Base-by-base conservation (phyloP, 352 stramenopile species). In the Phytophthora cactorum region DNA sequence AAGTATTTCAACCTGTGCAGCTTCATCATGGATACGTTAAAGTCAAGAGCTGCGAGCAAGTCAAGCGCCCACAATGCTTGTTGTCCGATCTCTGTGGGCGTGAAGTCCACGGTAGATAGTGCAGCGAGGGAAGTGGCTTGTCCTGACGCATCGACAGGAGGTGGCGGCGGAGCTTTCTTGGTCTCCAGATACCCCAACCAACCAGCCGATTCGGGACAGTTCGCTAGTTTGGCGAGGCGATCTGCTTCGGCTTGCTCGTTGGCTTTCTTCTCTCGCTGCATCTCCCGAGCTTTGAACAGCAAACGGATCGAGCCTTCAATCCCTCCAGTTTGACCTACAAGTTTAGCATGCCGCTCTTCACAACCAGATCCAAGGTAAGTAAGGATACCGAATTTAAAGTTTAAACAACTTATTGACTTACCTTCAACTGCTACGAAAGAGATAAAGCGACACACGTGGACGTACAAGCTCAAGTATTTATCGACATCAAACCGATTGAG, bases 1-100 rank as follows among this genome's bases (percentile, higher is more conserved):
- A 92, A 58, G 52, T 89, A 92, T 74, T 90, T 92, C 52, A 92
- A 72, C 29, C 73, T 75, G 52, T 88, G 78, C 29, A 81, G 67
- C 70, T 92, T 92, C 82, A 92, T 92, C 68, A 82, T 74, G 34
- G 74, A 80, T 6, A 89, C 75, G 64, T 92, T 92, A 57, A 86
- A 91, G 46, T 89, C 81, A 11, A 90, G 64, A 51, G 62, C 79
- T 41, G 80, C 78, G 34, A 92, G 72, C 51, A 91, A 58, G 44
- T 92, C 84, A n/a, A 92, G 74, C 4, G 84, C 77, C 84, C 84
- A 92, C n/a, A 91, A 70, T 12, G 81, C 79, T 46, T 84, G 82
- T 56, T 92, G 84, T 2, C 77, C 84, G 22, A 92, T 76, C 45
- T 92, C 84, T 0, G 79, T 79, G 6, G 82, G 83, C 0, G 82